Evolutionary conservation across 768 basidiomycete species (phyloP).

Genomic region (Boletales sp.): DNA sequence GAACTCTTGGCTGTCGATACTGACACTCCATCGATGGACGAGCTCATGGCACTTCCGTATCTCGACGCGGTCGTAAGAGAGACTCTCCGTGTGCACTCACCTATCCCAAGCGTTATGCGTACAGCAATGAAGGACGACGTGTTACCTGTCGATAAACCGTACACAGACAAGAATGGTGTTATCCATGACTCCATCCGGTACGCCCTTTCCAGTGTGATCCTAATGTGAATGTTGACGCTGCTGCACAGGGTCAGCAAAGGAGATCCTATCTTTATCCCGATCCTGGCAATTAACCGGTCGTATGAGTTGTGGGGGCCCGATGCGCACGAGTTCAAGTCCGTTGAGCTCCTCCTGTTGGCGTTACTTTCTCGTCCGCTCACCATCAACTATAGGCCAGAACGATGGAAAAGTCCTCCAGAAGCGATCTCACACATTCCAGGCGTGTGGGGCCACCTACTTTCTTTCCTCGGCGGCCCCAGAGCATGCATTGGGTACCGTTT

Average conservation of each 20-base stretch:
- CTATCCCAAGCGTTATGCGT: constrained; percentile 42
- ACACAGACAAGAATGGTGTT: constrained; percentile 42
- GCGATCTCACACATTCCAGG: constrained; percentile 48
- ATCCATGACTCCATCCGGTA: constrained; percentile 39
- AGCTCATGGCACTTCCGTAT: constrained; percentile 61
- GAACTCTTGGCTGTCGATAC: constrained; percentile 52
- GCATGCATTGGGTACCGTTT: constrained; percentile 42
- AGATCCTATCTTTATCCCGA: constrained; percentile 47
- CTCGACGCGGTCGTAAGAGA: constrained; percentile 67
- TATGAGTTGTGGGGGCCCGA: constrained; percentile 61
- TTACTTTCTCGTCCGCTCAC: too few species aligned
- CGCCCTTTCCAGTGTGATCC: not conserved
- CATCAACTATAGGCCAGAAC: constrained; percentile 48
- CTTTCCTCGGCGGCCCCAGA: constrained; percentile 59
- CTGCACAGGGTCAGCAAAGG: constrained; percentile 40
- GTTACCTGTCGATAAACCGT: constrained; percentile 46
- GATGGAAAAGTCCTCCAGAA: constrained; percentile 52
- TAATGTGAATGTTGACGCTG: not conserved
- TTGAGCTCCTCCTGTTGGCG: too few species aligned
- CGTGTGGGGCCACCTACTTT: constrained; percentile 55
- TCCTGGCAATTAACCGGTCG: constrained; percentile 49
- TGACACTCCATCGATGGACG: constrained; percentile 65
- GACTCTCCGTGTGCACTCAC: constrained; percentile 40
- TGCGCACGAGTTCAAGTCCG: constrained; percentile 57
- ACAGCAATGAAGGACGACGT: constrained; percentile 50